These are phyloP conservation scores for Calonectria pteridis DNA, from an alignment of 2,329 filamentous ascomycete species.

Conservation along the genomic window DNA sequence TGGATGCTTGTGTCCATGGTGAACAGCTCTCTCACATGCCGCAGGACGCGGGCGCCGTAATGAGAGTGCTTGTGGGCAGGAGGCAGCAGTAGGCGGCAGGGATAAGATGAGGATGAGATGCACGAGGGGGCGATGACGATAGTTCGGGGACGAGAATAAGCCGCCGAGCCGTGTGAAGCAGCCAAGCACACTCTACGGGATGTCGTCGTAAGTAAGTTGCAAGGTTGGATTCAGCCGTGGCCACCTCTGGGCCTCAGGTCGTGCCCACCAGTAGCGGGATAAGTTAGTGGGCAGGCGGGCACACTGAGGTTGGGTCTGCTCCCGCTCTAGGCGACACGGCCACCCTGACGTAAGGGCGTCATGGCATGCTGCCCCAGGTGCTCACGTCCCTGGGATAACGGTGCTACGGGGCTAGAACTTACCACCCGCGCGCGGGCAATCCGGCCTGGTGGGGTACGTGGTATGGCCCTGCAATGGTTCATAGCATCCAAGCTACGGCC, in stretches of 20 bases:
- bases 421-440: not conserved
- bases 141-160: not conserved
- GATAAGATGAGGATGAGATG: not conserved
- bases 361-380: slow-evolving; percentile 1
- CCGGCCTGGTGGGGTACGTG: not conserved
- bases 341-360: slow-evolving; percentile 3
- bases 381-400: not conserved
- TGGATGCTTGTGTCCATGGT: slow-evolving; percentile 90
- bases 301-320: slow-evolving; percentile 3
- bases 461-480: not conserved
- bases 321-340: not conserved
- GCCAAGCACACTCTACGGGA: not conserved
- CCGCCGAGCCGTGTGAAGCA: not conserved
- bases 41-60: slow-evolving; percentile 29
- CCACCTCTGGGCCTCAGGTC: not conserved
- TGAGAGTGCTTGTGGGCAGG: not conserved
- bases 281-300: slow-evolving; percentile 1
- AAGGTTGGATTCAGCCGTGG: not conserved
- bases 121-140: not conserved
- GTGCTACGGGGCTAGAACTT: not conserved
- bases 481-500: not conserved
- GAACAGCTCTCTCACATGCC: slow-evolving; percentile 42
- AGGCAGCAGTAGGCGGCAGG: not conserved
- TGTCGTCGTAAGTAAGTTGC: slow-evolving; percentile 15
- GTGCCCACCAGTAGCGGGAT: slow-evolving; percentile 2